phyloP scores from a whole-genome alignment of 352 stramenopile species.

The Phytopythium sindhum region DNA sequence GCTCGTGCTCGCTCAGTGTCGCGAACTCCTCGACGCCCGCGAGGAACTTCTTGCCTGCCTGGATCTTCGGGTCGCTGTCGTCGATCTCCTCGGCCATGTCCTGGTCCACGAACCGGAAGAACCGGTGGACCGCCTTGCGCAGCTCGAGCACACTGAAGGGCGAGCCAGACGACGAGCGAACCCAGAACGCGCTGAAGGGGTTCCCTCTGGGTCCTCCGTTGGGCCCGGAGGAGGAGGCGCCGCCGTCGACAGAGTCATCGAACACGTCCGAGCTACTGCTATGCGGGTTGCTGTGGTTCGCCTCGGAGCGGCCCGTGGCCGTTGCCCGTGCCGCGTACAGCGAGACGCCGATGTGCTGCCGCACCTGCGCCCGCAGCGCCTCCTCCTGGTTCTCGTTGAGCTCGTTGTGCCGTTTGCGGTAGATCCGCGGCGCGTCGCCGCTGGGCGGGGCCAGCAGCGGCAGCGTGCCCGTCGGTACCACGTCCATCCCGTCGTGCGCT shows the following conservation, averaged over 20 bases:
- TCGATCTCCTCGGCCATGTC: conserved; percentile 55
- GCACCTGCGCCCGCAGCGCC: conserved; percentile 37
- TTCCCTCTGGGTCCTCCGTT: conserved; percentile 9
- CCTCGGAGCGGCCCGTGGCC: neutral
- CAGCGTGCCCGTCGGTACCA: conserved; percentile 17
- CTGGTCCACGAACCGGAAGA: conserved; percentile 43
- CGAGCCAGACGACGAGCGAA: conserved; percentile 9
- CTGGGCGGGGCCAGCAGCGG: conserved; percentile 32
- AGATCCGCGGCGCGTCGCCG: conserved; percentile 30
- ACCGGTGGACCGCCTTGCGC: conserved; percentile 31
- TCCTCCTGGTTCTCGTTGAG: conserved; percentile 47
- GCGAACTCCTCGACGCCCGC: conserved; percentile 48
- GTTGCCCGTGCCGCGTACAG: neutral
- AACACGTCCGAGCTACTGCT: conserved; percentile 11
- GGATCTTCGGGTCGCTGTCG: conserved; percentile 45
- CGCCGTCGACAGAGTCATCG: conserved; percentile 1
- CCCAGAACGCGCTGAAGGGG: conserved; percentile 21
- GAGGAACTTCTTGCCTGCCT: conserved; percentile 54
- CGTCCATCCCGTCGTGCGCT: conserved; percentile 16
- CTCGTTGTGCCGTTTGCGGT: conserved; percentile 38
- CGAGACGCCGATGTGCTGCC: conserved; percentile 35
- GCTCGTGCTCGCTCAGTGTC: conserved; percentile 52
- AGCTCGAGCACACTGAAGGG: conserved; percentile 19
- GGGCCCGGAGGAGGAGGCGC: neutral
- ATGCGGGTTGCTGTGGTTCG: neutral